Percentiles rank a stretch among this genome's conserved stretches.
These are phyloP conservation scores for Gossypium longicalyx DNA, from an alignment of 345 rosid species.

Conservation along the genomic window DNA sequence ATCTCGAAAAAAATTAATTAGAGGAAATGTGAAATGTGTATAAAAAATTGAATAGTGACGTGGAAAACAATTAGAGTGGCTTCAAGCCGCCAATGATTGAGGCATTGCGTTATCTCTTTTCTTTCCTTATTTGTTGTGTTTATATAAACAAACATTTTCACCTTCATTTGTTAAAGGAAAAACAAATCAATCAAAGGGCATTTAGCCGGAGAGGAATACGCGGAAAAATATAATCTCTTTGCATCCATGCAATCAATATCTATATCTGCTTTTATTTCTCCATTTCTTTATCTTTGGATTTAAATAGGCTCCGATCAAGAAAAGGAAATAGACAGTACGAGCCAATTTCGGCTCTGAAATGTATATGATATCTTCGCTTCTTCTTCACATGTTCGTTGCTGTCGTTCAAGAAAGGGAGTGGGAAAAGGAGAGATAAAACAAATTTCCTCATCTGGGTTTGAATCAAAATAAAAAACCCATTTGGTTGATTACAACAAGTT, in stretches of 20 bases:
- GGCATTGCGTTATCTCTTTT: neutral
- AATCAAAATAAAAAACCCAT: neutral
- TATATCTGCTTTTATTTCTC: neutral
- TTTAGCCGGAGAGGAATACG: neutral
- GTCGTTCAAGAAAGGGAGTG: slow-evolving; percentile 21
- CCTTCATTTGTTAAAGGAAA: neutral
- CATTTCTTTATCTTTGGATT: neutral
- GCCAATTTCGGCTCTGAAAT: slow-evolving; percentile 18
- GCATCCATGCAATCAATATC: neutral
- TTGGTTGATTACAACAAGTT: neutral
- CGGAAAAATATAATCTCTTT: neutral
- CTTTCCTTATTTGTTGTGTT: neutral
- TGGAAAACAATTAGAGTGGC: neutral
- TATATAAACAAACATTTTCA: neutral
- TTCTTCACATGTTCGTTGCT: neutral
- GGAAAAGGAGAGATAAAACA: slow-evolving; percentile 29
- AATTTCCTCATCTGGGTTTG: neutral
- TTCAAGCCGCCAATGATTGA: slow-evolving; percentile 15
- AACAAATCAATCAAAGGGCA: neutral
- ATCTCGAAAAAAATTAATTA: too few species aligned
- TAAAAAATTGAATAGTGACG: neutral
- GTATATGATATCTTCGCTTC: neutral
- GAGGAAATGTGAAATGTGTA: too few species aligned
- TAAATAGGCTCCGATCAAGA: neutral
- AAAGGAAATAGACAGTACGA: neutral